phyloP scores from a whole-genome alignment of 1,139 yeast species.

The Komagataea norvegica region DNA sequence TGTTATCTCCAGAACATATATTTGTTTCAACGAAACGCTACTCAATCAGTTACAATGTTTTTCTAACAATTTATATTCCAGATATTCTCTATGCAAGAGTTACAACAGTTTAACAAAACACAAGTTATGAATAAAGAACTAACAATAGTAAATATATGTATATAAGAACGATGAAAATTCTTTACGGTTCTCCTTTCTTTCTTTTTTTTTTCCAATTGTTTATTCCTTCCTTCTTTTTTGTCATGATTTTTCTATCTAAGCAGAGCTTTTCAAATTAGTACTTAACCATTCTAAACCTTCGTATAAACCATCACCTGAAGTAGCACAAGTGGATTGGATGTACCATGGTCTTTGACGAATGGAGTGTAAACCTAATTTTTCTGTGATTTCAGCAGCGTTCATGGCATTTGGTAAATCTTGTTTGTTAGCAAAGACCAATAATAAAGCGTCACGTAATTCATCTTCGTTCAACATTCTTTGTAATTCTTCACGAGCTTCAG shows the following conservation, averaged over 20 bases:
- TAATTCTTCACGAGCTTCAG: constrained; percentile 90
- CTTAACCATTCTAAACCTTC: constrained; percentile 92
- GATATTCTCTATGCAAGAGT: constrained; percentile 2
- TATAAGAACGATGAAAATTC: constrained; percentile 2
- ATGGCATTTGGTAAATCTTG: constrained; percentile 91
- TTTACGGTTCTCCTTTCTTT: background rate
- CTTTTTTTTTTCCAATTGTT: constrained; percentile 4
- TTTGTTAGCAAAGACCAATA: constrained; percentile 87
- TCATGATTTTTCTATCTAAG: constrained; percentile 25
- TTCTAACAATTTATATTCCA: constrained; percentile 1
- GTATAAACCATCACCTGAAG: constrained; percentile 86
- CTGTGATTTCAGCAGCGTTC: constrained; percentile 88
- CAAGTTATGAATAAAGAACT: constrained; percentile 1
- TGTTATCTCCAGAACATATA: no score
- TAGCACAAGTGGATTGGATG: constrained; percentile 85
- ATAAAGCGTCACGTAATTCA: constrained; percentile 85
- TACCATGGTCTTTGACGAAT: constrained; percentile 89
- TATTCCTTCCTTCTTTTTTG: constrained; percentile 6
- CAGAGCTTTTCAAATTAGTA: constrained; percentile 72
- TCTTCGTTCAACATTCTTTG: constrained; percentile 94
- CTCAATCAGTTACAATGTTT: no score
- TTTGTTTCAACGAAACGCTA: no score
- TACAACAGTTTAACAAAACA: background rate
- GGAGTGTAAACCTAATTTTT: constrained; percentile 75
- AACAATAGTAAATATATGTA: background rate